phyloP scores from a whole-genome alignment of 169 alveolate species.

The Cryptosporidium muris region DNA sequence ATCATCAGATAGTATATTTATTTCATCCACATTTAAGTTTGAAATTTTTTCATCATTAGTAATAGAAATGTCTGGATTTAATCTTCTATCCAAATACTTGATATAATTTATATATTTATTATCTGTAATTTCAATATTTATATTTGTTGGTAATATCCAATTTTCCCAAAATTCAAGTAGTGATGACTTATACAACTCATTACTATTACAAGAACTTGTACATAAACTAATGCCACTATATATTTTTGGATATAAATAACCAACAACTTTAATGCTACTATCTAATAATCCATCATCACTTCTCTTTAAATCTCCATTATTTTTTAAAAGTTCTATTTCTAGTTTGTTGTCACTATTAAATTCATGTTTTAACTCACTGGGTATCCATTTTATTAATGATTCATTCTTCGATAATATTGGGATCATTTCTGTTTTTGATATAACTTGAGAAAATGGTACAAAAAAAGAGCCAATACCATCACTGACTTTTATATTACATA shows the following conservation, averaged over 20 bases:
- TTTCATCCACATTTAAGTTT: neutral
- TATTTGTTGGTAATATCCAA: slow-evolving; percentile 33
- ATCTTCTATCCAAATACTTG: slow-evolving; percentile 32
- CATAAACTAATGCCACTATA: slow-evolving; percentile 58
- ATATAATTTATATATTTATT: slow-evolving; percentile 25
- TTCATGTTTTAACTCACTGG: slow-evolving; percentile 32
- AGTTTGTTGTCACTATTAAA: neutral
- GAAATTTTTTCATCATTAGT: neutral
- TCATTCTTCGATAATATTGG: neutral
- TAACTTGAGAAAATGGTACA: slow-evolving; percentile 42
- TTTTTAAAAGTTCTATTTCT: neutral
- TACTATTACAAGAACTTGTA: slow-evolving; percentile 20
- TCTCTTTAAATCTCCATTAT: neutral
- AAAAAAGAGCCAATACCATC: slow-evolving; percentile 18
- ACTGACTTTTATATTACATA: slow-evolving; percentile 14
- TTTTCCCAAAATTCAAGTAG: slow-evolving; percentile 28
- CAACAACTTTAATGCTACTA: slow-evolving; percentile 1
- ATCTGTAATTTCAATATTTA: slow-evolving; percentile 4
- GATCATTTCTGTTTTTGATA: slow-evolving; percentile 19
- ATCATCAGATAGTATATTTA: slow-evolving; percentile 22
- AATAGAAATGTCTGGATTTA: slow-evolving; percentile 10
- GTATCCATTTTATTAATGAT: slow-evolving; percentile 33
- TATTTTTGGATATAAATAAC: slow-evolving; percentile 21
- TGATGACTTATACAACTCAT: slow-evolving; percentile 19
- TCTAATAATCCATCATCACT: neutral